These are phyloP conservation scores for Murraya koenigii DNA, from an alignment of 345 rosid genomes.

Conservation along the genomic window DNA sequence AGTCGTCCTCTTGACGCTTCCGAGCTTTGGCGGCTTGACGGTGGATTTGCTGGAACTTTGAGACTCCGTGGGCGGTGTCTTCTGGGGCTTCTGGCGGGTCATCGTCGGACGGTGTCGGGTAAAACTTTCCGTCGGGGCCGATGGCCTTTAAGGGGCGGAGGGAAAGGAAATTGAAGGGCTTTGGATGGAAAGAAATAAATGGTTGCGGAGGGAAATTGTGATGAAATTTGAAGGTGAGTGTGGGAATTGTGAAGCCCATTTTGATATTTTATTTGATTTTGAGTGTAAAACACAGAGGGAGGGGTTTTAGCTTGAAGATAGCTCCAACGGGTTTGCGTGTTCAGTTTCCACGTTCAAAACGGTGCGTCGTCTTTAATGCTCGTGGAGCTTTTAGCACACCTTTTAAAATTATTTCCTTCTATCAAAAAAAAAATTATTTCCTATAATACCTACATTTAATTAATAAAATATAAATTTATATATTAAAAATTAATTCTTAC, in stretches of 20 bases:
- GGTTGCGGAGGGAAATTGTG: slow-evolving; percentile 40
- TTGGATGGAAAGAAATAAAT: slow-evolving; percentile 22
- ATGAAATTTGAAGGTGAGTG: slow-evolving; percentile 19
- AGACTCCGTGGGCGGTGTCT: slow-evolving; percentile 74
- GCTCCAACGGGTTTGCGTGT: not conserved
- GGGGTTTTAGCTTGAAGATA: not conserved
- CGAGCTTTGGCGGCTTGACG: slow-evolving; percentile 70
- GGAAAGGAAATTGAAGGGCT: slow-evolving; percentile 17
- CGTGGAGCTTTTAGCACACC: no score
- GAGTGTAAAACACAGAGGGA: not conserved
- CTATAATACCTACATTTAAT: no score
- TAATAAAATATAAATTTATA: no score
- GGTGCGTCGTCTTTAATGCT: not conserved
- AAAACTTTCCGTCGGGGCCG: slow-evolving; percentile 48
- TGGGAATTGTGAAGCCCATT: slow-evolving; percentile 29
- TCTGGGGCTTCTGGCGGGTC: slow-evolving; percentile 95
- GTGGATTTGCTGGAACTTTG: slow-evolving; percentile 71
- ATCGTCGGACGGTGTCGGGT: slow-evolving; percentile 63
- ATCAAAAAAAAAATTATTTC: no score
- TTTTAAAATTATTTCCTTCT: no score
- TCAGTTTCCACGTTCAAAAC: not conserved
- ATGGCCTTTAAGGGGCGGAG: slow-evolving; percentile 28
- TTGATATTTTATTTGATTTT: not conserved
- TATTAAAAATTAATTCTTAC: no score
- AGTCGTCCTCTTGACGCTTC: slow-evolving; percentile 73